Percentiles rank a stretch among this genome's conserved stretches.
phyloP scores from a whole-genome alignment of 2,329 filamentous ascomycete species.

The Hymenotorrendiella dingleyae region DNA sequence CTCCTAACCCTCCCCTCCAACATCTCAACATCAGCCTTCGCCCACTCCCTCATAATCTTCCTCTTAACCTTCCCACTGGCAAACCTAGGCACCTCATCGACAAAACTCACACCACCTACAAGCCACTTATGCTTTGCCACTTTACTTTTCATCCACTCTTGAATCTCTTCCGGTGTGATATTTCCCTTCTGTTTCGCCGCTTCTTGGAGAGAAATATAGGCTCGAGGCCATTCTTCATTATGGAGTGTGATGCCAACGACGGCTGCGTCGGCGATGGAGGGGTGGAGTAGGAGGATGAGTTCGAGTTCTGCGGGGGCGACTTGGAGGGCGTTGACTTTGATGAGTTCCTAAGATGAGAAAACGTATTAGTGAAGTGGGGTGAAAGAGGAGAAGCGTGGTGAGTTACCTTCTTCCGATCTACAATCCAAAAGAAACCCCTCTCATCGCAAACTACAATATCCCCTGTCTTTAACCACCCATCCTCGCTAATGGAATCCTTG shows the following conservation, averaged over 20 bases:
- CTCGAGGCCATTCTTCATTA: constrained; percentile 37
- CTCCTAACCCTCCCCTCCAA: constrained; percentile 20
- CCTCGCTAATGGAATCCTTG: constrained; percentile 33
- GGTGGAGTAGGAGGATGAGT: constrained; percentile 43
- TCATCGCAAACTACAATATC: constrained; percentile 47
- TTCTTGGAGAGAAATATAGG: constrained; percentile 37
- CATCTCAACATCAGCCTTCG: constrained; percentile 41
- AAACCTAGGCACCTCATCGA: constrained; percentile 42
- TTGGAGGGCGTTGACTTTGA: constrained; percentile 53
- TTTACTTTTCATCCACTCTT: constrained; percentile 34
- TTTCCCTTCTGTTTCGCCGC: constrained; percentile 33
- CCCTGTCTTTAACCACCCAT: constrained; percentile 49
- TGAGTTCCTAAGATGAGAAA: constrained; percentile 42
- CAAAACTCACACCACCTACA: constrained; percentile 42
- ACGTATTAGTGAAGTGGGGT: background rate
- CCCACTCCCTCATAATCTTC: constrained; percentile 20
- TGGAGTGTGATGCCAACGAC: constrained; percentile 44
- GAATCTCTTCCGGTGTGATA: constrained; percentile 40
- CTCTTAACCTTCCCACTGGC: constrained; percentile 43
- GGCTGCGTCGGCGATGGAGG: constrained; percentile 48
- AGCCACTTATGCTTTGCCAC: constrained; percentile 43
- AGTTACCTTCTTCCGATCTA: constrained; percentile 41
- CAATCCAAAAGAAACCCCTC: constrained; percentile 57
- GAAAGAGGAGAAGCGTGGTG: constrained; percentile 1
- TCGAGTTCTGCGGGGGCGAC: constrained; percentile 55